These are phyloP conservation scores for Russula virescens DNA, from an alignment of 768 basidiomycete genomes.

Conservation along the genomic window DNA sequence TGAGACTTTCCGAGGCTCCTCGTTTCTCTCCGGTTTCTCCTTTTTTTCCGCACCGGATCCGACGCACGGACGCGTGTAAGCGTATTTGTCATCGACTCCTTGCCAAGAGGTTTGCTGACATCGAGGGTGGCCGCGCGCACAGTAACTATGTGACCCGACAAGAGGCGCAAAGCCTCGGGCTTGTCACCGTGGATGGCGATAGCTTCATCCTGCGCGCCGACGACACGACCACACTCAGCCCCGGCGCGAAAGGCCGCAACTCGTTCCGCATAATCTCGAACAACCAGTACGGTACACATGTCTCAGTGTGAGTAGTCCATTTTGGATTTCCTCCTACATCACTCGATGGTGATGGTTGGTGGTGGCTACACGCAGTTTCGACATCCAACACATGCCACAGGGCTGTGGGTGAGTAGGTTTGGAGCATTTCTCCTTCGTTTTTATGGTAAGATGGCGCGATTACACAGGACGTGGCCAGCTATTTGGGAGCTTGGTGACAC, in stretches of 20 bases:
- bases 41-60: slow-evolving; percentile 51
- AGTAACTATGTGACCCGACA: slow-evolving; percentile 42
- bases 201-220: slow-evolving; percentile 55
- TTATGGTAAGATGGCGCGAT: neutral
- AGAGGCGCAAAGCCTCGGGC: slow-evolving; percentile 47
- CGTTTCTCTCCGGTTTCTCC: slow-evolving; percentile 47
- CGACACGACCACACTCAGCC: slow-evolving; percentile 39
- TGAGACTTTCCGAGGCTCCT: slow-evolving; percentile 41
- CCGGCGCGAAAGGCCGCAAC: slow-evolving; percentile 50
- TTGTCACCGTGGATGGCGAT: slow-evolving; percentile 51
- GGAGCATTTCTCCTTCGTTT: slow-evolving; percentile 6
- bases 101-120: neutral
- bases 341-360: neutral
- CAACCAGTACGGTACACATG: slow-evolving; percentile 47
- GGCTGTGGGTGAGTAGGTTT: slow-evolving; percentile 44
- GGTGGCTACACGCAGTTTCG: slow-evolving; percentile 31
- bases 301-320: slow-evolving; percentile 42
- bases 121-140: neutral
- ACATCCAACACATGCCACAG: slow-evolving; percentile 55
- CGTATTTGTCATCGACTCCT: neutral
- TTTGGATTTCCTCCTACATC: slow-evolving; percentile 13
- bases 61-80: slow-evolving; percentile 63
- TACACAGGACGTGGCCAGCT: slow-evolving; percentile 45
- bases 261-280: slow-evolving; percentile 53
- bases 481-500: slow-evolving; percentile 46